These are phyloP conservation scores for Colletotrichum destructivum DNA, from an alignment of 2,329 filamentous ascomycete species.

Conservation along the genomic window DNA sequence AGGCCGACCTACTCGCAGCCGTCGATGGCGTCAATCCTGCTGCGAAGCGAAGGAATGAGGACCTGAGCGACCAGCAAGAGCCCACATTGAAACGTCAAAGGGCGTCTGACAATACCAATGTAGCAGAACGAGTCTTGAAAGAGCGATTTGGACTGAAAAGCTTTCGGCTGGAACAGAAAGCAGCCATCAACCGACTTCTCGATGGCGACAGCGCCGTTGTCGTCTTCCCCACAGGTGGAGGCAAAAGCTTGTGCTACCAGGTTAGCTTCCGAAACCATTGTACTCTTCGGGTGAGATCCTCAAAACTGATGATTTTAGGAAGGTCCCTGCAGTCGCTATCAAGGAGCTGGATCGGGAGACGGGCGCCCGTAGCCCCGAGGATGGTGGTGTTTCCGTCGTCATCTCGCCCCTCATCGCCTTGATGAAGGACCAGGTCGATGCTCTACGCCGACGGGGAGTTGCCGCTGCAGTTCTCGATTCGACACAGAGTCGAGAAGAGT, in stretches of 20 bases:
- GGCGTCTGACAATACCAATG: background rate
- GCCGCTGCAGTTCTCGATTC: constrained; percentile 70
- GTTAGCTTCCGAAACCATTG: constrained; percentile 46
- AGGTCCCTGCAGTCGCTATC: constrained; percentile 65
- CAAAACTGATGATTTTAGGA: background rate
- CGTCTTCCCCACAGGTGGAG: constrained; percentile 64
- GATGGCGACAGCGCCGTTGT: constrained; percentile 58
- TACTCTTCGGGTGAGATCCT: no score
- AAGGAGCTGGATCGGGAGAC: constrained; percentile 56
- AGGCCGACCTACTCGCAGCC: constrained; percentile 30
- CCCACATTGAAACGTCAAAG: constrained; percentile 19
- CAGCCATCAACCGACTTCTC: constrained; percentile 56
- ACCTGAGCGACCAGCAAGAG: background rate
- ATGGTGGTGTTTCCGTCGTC: constrained; percentile 68
- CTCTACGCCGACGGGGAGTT: constrained; percentile 64
- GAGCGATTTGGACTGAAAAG: constrained; percentile 56
- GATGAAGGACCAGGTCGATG: constrained; percentile 75
- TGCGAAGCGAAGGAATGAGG: background rate
- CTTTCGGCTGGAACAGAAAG: constrained; percentile 63
- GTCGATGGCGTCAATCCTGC: background rate
- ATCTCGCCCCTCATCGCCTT: constrained; percentile 70
- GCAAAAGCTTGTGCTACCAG: constrained; percentile 67
- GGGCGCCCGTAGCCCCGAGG: constrained; percentile 47
- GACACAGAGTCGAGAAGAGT: constrained; percentile 65
- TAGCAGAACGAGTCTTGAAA: constrained; percentile 51